These are phyloP conservation scores for Theileria sp. DNA, from an alignment of 169 alveolate species.

Conservation along the genomic window DNA sequence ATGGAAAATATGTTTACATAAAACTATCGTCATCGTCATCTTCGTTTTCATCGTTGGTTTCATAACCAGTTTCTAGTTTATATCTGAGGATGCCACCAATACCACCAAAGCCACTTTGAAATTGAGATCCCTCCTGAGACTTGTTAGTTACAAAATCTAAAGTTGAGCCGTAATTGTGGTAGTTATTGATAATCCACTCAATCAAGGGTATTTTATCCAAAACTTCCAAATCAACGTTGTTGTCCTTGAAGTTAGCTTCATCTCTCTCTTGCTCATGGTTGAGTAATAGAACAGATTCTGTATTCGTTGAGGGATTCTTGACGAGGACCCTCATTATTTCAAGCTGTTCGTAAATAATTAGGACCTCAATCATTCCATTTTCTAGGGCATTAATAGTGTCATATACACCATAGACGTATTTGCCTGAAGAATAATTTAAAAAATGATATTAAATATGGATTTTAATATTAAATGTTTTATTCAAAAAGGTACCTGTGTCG, in stretches of 20 bases:
- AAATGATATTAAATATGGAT: neutral
- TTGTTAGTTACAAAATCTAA: constrained; percentile 94
- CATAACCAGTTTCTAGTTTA: constrained; percentile 85
- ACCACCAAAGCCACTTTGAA: constrained; percentile 98
- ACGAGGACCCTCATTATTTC: constrained; percentile 81
- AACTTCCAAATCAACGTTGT: constrained; percentile 88
- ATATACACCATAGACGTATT: constrained; percentile 93
- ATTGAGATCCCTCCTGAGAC: constrained; percentile 97
- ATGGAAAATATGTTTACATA: constrained; percentile 25
- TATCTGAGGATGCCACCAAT: constrained; percentile 98
- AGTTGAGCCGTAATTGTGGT: constrained; percentile 91
- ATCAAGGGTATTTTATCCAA: constrained; percentile 88
- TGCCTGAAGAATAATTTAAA: constrained; percentile 24
- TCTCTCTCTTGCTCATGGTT: constrained; percentile 60
- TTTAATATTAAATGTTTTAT: neutral
- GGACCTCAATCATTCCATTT: constrained; percentile 92
- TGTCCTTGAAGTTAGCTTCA: constrained; percentile 68
- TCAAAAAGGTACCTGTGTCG: constrained; percentile 89
- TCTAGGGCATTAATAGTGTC: constrained; percentile 93
- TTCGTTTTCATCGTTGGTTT: constrained; percentile 60
- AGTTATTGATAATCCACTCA: constrained; percentile 97
- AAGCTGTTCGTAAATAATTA: constrained; percentile 93
- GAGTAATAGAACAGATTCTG: constrained; percentile 66
- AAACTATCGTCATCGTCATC: constrained; percentile 71
- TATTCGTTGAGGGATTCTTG: constrained; percentile 81